A percentile compares a stretch with the other conserved stretches of the same genome.
These are phyloP conservation scores for Trichosanthes cucumerina DNA, from an alignment of 306 rosid species.

Conservation along the genomic window DNA sequence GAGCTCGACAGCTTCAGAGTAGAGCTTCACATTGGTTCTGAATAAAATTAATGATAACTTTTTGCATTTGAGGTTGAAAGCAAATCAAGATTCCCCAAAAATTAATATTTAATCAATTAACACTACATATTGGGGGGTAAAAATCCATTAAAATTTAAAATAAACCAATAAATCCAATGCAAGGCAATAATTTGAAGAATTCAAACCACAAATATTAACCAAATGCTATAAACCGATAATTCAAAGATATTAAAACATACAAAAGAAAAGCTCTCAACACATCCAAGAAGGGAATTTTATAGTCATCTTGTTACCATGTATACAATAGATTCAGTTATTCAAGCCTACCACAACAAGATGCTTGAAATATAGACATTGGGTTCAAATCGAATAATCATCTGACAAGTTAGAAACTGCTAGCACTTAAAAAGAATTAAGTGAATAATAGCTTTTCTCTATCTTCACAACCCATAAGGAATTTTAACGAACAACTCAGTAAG, in stretches of 20 bases:
- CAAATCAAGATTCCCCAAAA: neutral
- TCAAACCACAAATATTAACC: neutral
- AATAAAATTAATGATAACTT: neutral
- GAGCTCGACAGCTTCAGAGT: neutral
- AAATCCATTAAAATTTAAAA: neutral
- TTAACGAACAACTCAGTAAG: neutral
- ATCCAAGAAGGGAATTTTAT: neutral
- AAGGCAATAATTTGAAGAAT: neutral
- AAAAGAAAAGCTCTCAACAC: neutral
- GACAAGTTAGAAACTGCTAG: neutral
- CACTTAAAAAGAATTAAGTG: neutral
- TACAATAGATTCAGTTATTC: neutral
- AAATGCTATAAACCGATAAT: neutral
- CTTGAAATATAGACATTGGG: neutral
- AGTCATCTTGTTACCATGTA: neutral
- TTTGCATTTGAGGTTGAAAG: neutral
- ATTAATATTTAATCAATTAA: neutral
- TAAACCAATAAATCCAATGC: neutral
- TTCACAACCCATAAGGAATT: neutral
- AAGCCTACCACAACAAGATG: neutral
- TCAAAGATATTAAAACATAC: neutral
- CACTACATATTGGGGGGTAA: neutral
- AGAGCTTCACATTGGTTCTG: neutral
- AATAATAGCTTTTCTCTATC: neutral
- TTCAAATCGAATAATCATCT: neutral